Base-by-base conservation (phyloP, 208 protist genomes). In the Leishmania guyanensis region DNA sequence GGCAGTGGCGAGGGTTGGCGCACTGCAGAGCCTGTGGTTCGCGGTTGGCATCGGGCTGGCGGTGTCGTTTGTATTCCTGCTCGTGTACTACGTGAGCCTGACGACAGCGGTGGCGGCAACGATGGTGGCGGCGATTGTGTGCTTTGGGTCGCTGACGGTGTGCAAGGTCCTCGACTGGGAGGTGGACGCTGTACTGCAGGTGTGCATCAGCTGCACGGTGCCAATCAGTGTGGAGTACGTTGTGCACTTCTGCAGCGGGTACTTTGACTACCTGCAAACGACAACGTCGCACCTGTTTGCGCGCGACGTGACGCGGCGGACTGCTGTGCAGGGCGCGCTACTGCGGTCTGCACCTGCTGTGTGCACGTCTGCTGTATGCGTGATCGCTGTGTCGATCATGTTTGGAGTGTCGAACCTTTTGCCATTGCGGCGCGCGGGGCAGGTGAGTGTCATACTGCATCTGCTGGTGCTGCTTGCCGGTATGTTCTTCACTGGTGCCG, bases 251-350 rank as follows among this genome's bases (percentile, higher is more conserved):
- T 77, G 80, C 60, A 85, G 79, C 48, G 89, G 87, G 17, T 94
- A 94, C 85, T 87, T 86, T 33, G 90, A 94, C 79, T 94, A 91
- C 77, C 77, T 94, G 76, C 87, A 94, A 64, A 86, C 83, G 65
- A 90, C 88, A 50, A 89, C 89, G 50, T 92, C 90, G 39, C 82
- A 91, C 69, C 81, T 94, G 48, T 90, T 94, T 53, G 90, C 90
- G 16, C 58, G 62, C 20, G 78, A 83, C 46, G 84, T 89, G 29
- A 90, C 86, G 53, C 79, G 85, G 48, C 51, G 56, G 5, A 60
- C 70, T 12, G 90, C 90, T 12, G 53, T 92, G 43, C 83, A 80
- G 74, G 88, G 85, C 9, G 69, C 90, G 64, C 14, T 92, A 12
- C 77, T 89, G 12, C 86, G 89, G 48, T 85, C 88, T 2, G 65